Conservation (phyloP, 345 rosid genomes). For the Clausena lansium region DNA sequence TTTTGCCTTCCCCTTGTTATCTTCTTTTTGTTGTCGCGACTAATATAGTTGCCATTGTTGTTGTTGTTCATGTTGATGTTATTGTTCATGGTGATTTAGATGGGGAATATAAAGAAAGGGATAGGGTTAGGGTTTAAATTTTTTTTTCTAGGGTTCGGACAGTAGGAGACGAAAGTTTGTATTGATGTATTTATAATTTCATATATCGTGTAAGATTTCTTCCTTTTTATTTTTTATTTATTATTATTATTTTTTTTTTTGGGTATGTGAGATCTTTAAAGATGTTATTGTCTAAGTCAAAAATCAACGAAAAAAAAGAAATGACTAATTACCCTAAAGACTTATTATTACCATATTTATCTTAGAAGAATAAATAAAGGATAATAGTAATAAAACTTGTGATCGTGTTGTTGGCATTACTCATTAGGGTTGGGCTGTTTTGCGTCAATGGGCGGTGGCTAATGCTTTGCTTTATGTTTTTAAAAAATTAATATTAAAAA, state of each 20-base stretch:
- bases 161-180: background rate
- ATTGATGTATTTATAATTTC: background rate
- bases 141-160: background rate
- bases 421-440: too few relatives aligned
- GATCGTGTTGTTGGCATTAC: too few relatives aligned
- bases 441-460: too few relatives aligned
- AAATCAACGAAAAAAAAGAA: background rate
- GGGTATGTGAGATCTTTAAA: background rate
- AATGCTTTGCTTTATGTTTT: too few relatives aligned
- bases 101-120: background rate
- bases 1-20: slow-evolving; percentile 24
- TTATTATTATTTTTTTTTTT: background rate
- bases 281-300: background rate
- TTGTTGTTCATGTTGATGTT: background rate
- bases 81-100: background rate
- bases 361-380: background rate
- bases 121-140: background rate
- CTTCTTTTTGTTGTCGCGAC: background rate
- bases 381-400: background rate
- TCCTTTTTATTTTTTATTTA: background rate
- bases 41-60: background rate
- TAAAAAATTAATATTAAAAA: too few relatives aligned
- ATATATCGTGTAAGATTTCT: background rate
- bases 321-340: background rate
- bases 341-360: background rate